Evolutionary conservation across 2,329 filamentous ascomycete species (phyloP).

Genomic region (Diaporthe nobilis): DNA sequence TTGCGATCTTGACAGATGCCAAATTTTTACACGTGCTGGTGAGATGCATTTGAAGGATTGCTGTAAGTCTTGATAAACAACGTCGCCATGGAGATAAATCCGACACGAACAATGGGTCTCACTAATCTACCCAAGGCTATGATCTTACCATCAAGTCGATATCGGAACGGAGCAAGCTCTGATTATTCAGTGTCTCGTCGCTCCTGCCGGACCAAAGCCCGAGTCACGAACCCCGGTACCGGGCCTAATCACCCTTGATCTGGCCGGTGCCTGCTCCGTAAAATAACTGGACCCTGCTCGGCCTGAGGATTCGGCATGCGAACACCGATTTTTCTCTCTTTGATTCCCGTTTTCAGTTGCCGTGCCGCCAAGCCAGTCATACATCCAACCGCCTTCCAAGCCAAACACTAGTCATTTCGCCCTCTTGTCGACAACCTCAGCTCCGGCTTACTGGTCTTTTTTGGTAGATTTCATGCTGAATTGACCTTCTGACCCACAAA

Average conservation of each 20-base stretch:
- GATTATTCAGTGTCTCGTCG: background rate
- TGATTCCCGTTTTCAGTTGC: background rate
- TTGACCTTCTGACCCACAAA: background rate
- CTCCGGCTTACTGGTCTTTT: background rate
- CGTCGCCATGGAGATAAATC: background rate
- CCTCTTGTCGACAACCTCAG: background rate
- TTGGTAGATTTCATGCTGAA: background rate
- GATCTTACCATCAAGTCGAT: background rate
- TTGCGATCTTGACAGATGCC: constrained; percentile 3
- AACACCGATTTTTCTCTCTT: background rate
- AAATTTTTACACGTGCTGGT: background rate
- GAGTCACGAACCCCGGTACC: constrained; percentile 11
- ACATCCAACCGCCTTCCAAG: background rate
- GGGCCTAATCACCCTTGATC: background rate
- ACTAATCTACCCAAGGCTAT: background rate
- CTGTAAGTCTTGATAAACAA: constrained; percentile 1
- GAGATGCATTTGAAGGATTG: background rate
- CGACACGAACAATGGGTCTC: background rate
- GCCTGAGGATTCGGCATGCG: background rate
- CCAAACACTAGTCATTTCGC: background rate
- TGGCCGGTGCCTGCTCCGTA: background rate
- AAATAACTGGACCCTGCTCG: background rate
- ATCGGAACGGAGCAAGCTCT: background rate
- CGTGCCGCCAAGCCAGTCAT: background rate
- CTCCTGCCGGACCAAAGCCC: background rate